Base-by-base conservation (phyloP, 2,329 filamentous ascomycete genomes). In the Cadophora luteo-olivacea region DNA sequence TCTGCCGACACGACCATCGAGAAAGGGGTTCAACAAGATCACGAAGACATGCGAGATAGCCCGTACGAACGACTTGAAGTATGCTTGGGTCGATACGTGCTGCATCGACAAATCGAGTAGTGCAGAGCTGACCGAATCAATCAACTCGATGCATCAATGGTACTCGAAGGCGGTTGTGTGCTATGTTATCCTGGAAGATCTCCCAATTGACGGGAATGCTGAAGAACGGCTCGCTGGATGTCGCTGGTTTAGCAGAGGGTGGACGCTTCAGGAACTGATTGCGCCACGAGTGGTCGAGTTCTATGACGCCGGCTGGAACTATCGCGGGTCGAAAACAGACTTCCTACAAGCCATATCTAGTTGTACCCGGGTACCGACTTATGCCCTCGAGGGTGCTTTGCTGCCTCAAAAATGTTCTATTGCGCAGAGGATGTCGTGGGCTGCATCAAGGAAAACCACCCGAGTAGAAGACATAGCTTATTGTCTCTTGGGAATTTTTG, bases 101-200 rank as follows among this genome's bases (percentile, higher is more conserved):
- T 55, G 51, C n/a, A 55, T 55, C 29, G 29, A 55, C 9, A 55
- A 55, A 24, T 22, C 51, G 8, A 55, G 51, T 12, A 55, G 51
- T 8, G 51, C 51, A 5, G 51, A 55, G 16, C 25, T 55, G 11
- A 16, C 51, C 7, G 51, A 55, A 11, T 2, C 51, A 1, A 29
- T 55, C 51, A 55, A 55, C 16, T 55, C 51, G 5, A 55, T 55
- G 51, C 32, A 16, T 32, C 24, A 29, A 6, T 55, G 51, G 51
- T 55, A 55, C 14, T 4, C 4, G n/a, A 32, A 33, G 1, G 51
- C 51, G 1, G 29, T 16, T 7, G 6, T 29, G 6, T 55, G 51
- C 22, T 55, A 55, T 16, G 12, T 33, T 3, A 8, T 4, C 14
- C 51, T 55, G 3, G 51, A 14, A 3, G 51, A 55, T 33, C 25